A percentile compares a stretch with the other conserved stretches of the same genome.
These are phyloP conservation scores for Annona squamosa DNA, from an alignment of 164 flowering plant genomes.

Conservation along the genomic window DNA sequence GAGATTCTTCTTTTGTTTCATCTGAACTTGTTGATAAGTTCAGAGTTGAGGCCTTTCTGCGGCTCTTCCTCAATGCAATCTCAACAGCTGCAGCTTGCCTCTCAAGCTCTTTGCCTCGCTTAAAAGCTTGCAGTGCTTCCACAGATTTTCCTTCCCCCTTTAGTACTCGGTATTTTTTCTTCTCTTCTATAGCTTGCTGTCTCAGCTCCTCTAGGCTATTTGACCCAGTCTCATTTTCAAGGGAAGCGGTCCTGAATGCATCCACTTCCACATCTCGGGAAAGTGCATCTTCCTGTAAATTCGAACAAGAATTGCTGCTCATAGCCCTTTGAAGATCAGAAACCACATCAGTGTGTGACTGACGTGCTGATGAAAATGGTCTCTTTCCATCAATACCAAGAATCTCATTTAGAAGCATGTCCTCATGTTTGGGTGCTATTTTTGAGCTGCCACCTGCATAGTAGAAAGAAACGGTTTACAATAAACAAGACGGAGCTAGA, in stretches of 20 bases:
- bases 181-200: constrained; percentile 74
- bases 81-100: constrained; percentile 89
- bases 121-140: constrained; percentile 85
- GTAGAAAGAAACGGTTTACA: not conserved
- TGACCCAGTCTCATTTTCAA: constrained; percentile 31
- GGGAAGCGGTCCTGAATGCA: constrained; percentile 19
- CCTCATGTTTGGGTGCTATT: constrained; percentile 38
- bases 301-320: constrained; percentile 42
- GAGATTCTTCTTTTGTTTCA: constrained; percentile 23
- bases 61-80: constrained; percentile 49
- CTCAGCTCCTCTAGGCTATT: constrained; percentile 74
- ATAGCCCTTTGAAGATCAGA: constrained; percentile 22
- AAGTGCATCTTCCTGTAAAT: constrained; percentile 20
- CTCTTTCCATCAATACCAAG: constrained; percentile 38
- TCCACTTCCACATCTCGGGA: constrained; percentile 26
- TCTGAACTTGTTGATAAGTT: constrained; percentile 23
- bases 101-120: constrained; percentile 90
- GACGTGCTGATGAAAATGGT: constrained; percentile 21
- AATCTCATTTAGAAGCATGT: constrained; percentile 48
- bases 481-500: not conserved
- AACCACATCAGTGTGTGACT: constrained; percentile 10
- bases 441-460: constrained; percentile 47
- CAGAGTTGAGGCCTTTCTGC: constrained; percentile 33
- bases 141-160: constrained; percentile 82
- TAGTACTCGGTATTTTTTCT: constrained; percentile 57